These are phyloP conservation scores for Syncephalastrum racemosum DNA, from an alignment of 371 early-diverging fungal species.

Conservation along the genomic window DNA sequence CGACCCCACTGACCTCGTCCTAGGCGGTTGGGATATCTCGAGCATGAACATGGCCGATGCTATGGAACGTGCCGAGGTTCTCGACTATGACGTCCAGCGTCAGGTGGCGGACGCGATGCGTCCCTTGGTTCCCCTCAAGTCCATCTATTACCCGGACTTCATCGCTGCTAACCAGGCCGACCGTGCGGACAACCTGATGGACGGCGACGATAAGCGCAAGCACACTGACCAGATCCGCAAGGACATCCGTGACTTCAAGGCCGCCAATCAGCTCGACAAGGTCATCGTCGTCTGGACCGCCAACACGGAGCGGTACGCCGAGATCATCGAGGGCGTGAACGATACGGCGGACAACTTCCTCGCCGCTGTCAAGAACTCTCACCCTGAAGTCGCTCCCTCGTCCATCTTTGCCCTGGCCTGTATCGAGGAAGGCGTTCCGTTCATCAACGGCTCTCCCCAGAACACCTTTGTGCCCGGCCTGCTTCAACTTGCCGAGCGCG, in stretches of 20 bases:
- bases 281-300: conserved; percentile 98
- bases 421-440: conserved; percentile 91
- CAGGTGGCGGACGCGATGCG: conserved; percentile 82
- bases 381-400: conserved; percentile 93
- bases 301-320: conserved; percentile 93
- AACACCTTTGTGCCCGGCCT: conserved; percentile 97
- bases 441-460: conserved; percentile 98
- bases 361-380: conserved; percentile 73
- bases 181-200: conserved; percentile 90
- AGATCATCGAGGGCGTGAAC: conserved; percentile 87
- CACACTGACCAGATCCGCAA: conserved; percentile 89
- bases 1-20: conserved; percentile 91
- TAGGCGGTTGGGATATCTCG: conserved; percentile 98
- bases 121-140: conserved; percentile 82
- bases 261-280: conserved; percentile 80
- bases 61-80: conserved; percentile 92
- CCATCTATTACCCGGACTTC: conserved; percentile 95
- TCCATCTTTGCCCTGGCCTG: conserved; percentile 95
- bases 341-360: conserved; percentile 94
- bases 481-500: conserved; percentile 84
- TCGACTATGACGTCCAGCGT: conserved; percentile 94
- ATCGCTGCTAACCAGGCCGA: conserved; percentile 97
- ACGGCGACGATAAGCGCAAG: conserved; percentile 79
- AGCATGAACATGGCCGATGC: conserved; percentile 81
- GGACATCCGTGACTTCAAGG: conserved; percentile 94